A percentile compares a stretch with the other conserved stretches of the same genome.
Conservation (phyloP, 495 filamentous ascomycete species). For the Hyaloscypha bicolor region DNA sequence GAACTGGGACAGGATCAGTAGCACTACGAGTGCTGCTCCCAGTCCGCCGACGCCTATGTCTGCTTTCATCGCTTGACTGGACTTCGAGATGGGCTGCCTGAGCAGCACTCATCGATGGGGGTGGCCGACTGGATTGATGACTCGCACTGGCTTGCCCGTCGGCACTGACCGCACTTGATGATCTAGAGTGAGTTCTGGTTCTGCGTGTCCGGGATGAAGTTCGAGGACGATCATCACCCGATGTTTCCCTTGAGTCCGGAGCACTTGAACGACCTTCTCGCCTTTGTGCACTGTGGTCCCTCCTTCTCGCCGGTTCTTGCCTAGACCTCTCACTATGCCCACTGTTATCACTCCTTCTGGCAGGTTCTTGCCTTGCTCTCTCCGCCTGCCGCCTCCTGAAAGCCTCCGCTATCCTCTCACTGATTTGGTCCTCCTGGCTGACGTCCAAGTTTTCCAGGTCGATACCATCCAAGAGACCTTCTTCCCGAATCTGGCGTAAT, state of each 20-base stretch:
- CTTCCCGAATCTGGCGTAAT: conserved; percentile 82
- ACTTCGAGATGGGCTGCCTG: conserved; percentile 45
- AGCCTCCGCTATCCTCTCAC: conserved; percentile 83
- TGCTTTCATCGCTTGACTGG: conserved; percentile 42
- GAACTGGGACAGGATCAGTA: conserved; percentile 42
- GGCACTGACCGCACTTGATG: conserved; percentile 30
- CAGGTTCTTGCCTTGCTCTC: conserved; percentile 35
- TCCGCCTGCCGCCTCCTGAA: conserved; percentile 72
- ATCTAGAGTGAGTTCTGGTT: conserved; percentile 44
- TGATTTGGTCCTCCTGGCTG: conserved; percentile 80
- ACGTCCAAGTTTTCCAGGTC: conserved; percentile 81
- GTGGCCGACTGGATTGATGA: conserved; percentile 48
- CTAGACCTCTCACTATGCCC: not conserved
- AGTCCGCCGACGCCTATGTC: conserved; percentile 41
- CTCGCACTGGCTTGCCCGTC: conserved; percentile 38
- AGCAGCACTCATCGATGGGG: conserved; percentile 37
- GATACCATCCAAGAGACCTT: conserved; percentile 82
- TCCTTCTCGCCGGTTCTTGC: conserved; percentile 13
- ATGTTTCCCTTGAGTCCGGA: conserved; percentile 22
- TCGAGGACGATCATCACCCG: conserved; percentile 22
- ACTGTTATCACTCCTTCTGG: conserved; percentile 46
- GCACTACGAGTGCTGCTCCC: conserved; percentile 45
- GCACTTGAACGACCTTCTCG: not conserved
- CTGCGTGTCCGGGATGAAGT: conserved; percentile 28
- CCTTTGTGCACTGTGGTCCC: not conserved